Conservation (phyloP, 164 flowering plant species). For the Vitis labrusca region DNA sequence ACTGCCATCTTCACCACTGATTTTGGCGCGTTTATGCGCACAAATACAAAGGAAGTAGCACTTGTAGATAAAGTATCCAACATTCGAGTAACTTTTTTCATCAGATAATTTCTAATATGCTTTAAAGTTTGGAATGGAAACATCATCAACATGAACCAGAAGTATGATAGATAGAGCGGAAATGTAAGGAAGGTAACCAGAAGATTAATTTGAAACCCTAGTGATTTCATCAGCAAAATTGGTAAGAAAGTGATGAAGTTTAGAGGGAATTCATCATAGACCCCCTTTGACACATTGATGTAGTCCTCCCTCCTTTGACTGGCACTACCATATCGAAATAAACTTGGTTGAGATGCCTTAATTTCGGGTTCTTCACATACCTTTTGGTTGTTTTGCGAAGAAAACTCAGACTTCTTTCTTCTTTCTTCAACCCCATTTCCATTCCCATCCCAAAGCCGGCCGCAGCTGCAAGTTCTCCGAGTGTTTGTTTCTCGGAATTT, state of each 20-base stretch:
- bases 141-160: slow-evolving; percentile 27
- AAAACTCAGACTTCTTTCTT: too few relatives aligned
- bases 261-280: slow-evolving; percentile 17
- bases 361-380: too few relatives aligned
- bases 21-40: slow-evolving; percentile 28
- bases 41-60: slow-evolving; percentile 18
- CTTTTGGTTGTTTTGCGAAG: too few relatives aligned
- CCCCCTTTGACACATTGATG: slow-evolving; percentile 7
- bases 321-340: too few relatives aligned
- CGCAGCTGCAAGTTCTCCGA: too few relatives aligned
- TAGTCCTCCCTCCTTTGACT: background rate
- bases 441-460: too few relatives aligned
- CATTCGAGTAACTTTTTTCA: slow-evolving; percentile 14
- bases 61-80: slow-evolving; percentile 16
- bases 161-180: slow-evolving; percentile 43
- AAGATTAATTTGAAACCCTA: slow-evolving; percentile 46
- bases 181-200: slow-evolving; percentile 33
- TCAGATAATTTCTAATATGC: slow-evolving; percentile 13
- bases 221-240: slow-evolving; percentile 37
- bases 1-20: slow-evolving; percentile 26
- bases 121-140: slow-evolving; percentile 36
- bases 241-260: slow-evolving; percentile 30
- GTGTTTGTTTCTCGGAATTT: background rate
- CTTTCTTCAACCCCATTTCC: too few relatives aligned
- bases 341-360: too few relatives aligned